A percentile compares a stretch with the other conserved stretches of the same genome.
Conservation (phyloP, 1,139 yeast genomes). For the Debaryomyces coudertii region DNA sequence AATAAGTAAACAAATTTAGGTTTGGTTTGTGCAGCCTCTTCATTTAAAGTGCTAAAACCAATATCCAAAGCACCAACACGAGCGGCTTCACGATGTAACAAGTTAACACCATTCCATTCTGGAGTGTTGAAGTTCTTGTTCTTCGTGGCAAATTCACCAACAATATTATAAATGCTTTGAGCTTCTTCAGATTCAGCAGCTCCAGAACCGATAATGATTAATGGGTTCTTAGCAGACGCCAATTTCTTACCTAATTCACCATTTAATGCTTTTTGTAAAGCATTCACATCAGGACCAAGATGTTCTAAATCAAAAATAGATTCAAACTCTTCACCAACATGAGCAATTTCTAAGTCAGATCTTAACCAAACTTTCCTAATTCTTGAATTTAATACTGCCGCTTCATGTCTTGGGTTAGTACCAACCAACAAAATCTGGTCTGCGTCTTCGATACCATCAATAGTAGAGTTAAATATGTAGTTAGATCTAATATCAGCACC, state of each 20-base stretch:
- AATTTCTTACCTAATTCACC: constrained; percentile 76
- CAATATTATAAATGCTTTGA: constrained; percentile 58
- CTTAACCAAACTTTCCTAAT: constrained; percentile 83
- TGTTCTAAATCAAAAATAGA: constrained; percentile 72
- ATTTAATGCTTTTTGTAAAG: constrained; percentile 59
- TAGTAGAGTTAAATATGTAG: constrained; percentile 78
- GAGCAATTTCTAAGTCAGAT: constrained; percentile 65
- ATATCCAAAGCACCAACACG: constrained; percentile 85
- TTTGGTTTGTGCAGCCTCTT: constrained; percentile 48
- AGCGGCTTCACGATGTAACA: constrained; percentile 85
- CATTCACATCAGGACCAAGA: constrained; percentile 63
- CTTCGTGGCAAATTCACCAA: constrained; percentile 65
- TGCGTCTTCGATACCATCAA: constrained; percentile 80
- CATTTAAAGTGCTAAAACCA: constrained; percentile 68
- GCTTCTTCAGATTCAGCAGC: constrained; percentile 72
- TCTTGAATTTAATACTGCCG: constrained; percentile 85
- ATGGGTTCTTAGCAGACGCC: constrained; percentile 68
- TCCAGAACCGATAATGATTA: constrained; percentile 83
- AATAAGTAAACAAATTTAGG: constrained; percentile 81
- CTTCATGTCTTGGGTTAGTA: constrained; percentile 89
- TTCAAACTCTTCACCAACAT: constrained; percentile 76
- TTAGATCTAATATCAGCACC: constrained; percentile 79
- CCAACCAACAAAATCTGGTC: constrained; percentile 81
- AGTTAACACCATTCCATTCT: constrained; percentile 82
- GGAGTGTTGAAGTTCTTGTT: constrained; percentile 65